Base-by-base conservation (phyloP, 2,329 filamentous ascomycete species). In the Fusarium beomiforme region DNA sequence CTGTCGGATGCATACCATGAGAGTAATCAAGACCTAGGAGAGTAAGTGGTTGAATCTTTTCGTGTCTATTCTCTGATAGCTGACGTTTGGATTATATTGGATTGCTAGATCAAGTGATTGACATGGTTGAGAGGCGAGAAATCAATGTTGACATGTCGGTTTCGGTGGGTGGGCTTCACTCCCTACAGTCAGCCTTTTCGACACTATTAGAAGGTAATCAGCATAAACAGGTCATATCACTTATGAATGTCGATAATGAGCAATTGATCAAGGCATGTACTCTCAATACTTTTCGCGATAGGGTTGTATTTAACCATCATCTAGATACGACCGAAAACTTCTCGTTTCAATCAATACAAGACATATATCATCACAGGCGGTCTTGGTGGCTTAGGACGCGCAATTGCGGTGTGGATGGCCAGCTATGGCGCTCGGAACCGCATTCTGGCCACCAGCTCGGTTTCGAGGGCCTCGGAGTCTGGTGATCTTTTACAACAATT, bases 301-400 rank as follows among this genome's bases (percentile, higher is more conserved):
- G 13, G 16, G 3, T 16, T 34, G 17, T 36, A 41, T 34, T 34
- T 71, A 29, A 73, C 50, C 10, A 37, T 55, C 4, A 34, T 58
- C 33, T 19, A 73, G 71, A 64, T 36, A 59, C 71, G 65, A 8
- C 71, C 71, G 3, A 73, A 72, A 41, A 72, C 71, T 9, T 69
- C 64, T 24, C 14, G 19, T 16, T 73, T 74, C 59, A 53, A 62
- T 14, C 11, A 23, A 5, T 31, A 60, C 55, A 74, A 75, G 57
- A 73, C 72, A 33, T 74, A 74, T 36, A 75, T 74, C 46, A 74
- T 75, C 24, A 75, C 72, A 41, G 72, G 72, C 1, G 72, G 72
- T 26, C 72, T 75, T 26, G 72, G 72, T 55, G 72, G 72, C 11
- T 51, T 75, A 7, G 72, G 72, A n/a, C 72, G 72, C 9, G 70